Evolutionary conservation across 202 grass and related monocot species (phyloP).

Genomic region (Zizania palustris): DNA sequence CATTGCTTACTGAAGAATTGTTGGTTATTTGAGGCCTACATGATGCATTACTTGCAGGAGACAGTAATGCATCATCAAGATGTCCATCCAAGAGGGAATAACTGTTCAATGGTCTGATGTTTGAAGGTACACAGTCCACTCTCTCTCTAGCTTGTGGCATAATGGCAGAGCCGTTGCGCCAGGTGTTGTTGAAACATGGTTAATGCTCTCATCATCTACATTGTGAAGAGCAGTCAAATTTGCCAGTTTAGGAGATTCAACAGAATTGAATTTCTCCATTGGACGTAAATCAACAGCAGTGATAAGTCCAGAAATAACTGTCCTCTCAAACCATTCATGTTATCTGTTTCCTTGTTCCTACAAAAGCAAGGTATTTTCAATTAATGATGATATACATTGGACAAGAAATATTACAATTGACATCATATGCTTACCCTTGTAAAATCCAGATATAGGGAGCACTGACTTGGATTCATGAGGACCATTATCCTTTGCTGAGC

Average conservation of each 20-base stretch:
- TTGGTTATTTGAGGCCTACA: slow-evolving; percentile 41
- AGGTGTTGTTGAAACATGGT: slow-evolving; percentile 16
- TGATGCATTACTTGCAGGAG: slow-evolving; percentile 40
- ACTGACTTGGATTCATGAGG: slow-evolving; percentile 51
- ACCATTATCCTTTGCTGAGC: slow-evolving; percentile 47
- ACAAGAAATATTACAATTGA: background rate
- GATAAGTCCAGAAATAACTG: slow-evolving; percentile 41
- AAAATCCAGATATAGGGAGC: slow-evolving; percentile 62
- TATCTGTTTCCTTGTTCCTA: slow-evolving; percentile 40
- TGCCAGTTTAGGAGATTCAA: slow-evolving; percentile 46
- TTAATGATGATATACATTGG: slow-evolving; percentile 32
- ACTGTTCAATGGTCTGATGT: slow-evolving; percentile 38
- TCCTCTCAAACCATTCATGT: slow-evolving; percentile 49
- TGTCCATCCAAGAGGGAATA: slow-evolving; percentile 65
- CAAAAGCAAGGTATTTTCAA: slow-evolving; percentile 21
- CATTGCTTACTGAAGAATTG: slow-evolving; percentile 47
- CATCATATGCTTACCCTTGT: slow-evolving; percentile 52
- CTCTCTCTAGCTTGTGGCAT: slow-evolving; percentile 10
- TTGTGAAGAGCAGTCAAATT: slow-evolving; percentile 40
- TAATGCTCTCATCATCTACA: slow-evolving; percentile 39
- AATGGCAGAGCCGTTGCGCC: slow-evolving; percentile 39
- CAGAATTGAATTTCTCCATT: slow-evolving; percentile 39
- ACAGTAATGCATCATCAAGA: slow-evolving; percentile 39
- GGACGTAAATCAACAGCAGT: slow-evolving; percentile 39
- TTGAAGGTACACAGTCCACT: slow-evolving; percentile 21